A percentile compares a stretch with the other conserved stretches of the same genome.
Evolutionary conservation across 192 early-diverging fungal genomes (phyloP).

Genomic region (Diversispora epigaea): DNA sequence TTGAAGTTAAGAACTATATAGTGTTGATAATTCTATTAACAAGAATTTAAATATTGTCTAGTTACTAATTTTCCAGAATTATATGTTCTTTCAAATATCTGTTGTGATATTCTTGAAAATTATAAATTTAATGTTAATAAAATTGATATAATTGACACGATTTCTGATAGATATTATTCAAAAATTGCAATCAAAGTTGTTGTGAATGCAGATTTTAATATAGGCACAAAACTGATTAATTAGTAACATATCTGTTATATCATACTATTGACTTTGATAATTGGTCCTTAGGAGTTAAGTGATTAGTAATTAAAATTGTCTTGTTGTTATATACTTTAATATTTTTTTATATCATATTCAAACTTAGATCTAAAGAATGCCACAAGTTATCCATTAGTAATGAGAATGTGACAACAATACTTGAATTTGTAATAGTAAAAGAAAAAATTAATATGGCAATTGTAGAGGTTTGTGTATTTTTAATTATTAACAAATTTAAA

Average conservation of each 20-base stretch:
- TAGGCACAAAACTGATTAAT: constrained; percentile 12
- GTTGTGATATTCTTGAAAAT: constrained; percentile 8
- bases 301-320: constrained; percentile 13
- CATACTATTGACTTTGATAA: constrained; percentile 8
- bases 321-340: constrained; percentile 10
- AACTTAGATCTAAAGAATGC: constrained; percentile 22
- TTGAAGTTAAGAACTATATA: constrained; percentile 27
- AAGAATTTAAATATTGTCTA: constrained; percentile 19
- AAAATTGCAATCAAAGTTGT: constrained; percentile 1
- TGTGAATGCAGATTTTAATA: constrained; percentile 24
- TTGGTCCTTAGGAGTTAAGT: constrained; percentile 29
- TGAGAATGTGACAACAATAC: constrained; percentile 14
- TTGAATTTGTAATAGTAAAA: constrained; percentile 19
- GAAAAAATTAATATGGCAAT: constrained; percentile 2
- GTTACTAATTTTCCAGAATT: constrained; percentile 6
- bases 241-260: constrained; percentile 20
- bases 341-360: background rate
- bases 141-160: background rate
- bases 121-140: background rate
- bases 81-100: constrained; percentile 7
- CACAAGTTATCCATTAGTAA: constrained; percentile 10
- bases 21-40: constrained; percentile 2
- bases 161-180: constrained; percentile 16
- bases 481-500: background rate
- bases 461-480: constrained; percentile 5